Evolutionary conservation across 2,329 filamentous ascomycete species (phyloP).

Genomic region (Cladosporium colombiae): DNA sequence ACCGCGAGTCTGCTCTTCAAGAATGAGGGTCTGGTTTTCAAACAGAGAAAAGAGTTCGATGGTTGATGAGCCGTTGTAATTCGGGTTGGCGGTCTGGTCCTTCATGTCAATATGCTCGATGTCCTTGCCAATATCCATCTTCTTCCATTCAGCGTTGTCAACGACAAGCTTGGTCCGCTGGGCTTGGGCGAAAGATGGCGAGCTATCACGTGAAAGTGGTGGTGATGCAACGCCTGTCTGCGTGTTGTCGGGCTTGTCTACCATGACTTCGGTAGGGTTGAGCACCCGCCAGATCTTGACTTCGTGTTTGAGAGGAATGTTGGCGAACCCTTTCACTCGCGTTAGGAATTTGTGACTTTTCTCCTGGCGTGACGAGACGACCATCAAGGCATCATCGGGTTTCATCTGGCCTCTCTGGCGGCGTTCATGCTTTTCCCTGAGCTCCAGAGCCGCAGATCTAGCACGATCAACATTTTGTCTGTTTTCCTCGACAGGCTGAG

Average conservation of each 20-base stretch:
- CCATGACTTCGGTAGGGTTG: constrained; percentile 41
- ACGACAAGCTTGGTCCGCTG: constrained; percentile 57
- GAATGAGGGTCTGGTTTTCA: constrained; percentile 74
- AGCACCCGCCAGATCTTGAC: constrained; percentile 74
- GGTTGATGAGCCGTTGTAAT: constrained; percentile 73
- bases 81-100: constrained; percentile 71
- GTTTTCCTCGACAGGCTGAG: constrained; percentile 43
- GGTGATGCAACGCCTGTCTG: constrained; percentile 43
- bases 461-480: background rate
- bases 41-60: constrained; percentile 67
- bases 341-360: constrained; percentile 74
- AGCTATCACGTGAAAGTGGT: constrained; percentile 47
- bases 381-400: constrained; percentile 59
- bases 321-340: constrained; percentile 67
- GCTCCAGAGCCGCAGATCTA: constrained; percentile 3
- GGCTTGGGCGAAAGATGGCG: constrained; percentile 46
- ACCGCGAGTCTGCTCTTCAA: constrained; percentile 73
- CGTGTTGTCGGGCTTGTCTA: constrained; percentile 27
- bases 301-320: constrained; percentile 69
- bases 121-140: constrained; percentile 63
- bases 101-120: constrained; percentile 63
- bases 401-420: constrained; percentile 29
- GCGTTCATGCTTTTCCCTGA: constrained; percentile 25
- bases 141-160: constrained; percentile 62
- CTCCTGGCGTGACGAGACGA: constrained; percentile 71